phyloP scores from a whole-genome alignment of 371 early-diverging fungal species.

The Sanchytrium tribonematis region DNA sequence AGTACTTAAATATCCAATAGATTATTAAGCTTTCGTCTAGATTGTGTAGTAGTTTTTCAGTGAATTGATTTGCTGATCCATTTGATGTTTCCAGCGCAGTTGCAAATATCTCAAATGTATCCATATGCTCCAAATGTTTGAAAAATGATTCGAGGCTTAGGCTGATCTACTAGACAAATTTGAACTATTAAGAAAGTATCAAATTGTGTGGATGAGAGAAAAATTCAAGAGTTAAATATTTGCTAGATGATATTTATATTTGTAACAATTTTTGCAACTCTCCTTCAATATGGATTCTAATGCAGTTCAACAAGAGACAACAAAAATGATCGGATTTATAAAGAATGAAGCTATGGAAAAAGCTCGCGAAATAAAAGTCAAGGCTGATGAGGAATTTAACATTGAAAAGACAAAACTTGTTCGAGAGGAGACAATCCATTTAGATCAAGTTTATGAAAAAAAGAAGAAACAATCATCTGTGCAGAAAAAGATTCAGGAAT shows the following conservation, averaged over 20 bases:
- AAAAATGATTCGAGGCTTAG: no score
- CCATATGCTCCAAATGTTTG: no score
- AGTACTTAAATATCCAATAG: not conserved
- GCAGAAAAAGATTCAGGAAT: conserved; percentile 60
- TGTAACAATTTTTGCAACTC: no score
- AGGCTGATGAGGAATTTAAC: conserved; percentile 94
- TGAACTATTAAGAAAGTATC: not conserved
- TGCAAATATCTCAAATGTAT: not conserved
- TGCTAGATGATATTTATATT: no score
- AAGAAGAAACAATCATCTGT: conserved; percentile 70
- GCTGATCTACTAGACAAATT: not conserved
- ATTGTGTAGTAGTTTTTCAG: not conserved
- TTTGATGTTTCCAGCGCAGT: not conserved
- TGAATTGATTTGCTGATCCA: not conserved
- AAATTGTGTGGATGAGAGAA: not conserved
- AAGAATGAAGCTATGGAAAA: conserved; percentile 91
- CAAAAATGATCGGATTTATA: conserved; percentile 49
- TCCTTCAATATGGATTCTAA: not conserved
- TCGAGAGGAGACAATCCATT: conserved; percentile 56
- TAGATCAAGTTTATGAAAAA: conserved; percentile 61
- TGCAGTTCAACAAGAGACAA: conserved; percentile 2
- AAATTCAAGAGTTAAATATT: no score
- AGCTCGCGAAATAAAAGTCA: conserved; percentile 87
- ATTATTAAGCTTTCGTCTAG: not conserved
- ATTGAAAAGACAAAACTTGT: conserved; percentile 90